Conservation (phyloP, 129 eudicot genomes). For the Arctium lappa region DNA sequence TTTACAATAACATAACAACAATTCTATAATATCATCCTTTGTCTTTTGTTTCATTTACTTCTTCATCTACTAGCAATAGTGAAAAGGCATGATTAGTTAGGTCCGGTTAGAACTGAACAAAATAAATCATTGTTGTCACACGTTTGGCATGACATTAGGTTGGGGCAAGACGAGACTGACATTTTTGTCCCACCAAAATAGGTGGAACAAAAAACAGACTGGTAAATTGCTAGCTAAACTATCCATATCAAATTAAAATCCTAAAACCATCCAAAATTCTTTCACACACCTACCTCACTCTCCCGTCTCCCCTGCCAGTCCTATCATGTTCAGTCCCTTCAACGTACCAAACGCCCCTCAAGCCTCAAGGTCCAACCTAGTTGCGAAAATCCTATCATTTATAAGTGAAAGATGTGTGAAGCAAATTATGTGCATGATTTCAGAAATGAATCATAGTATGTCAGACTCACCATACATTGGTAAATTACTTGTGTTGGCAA, state of each 20-base stretch:
- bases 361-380: not conserved
- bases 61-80: not conserved
- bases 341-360: not conserved
- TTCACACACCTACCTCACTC: not conserved
- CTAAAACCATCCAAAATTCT: not conserved
- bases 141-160: not conserved
- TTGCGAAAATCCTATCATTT: not conserved
- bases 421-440: not conserved
- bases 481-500: not conserved
- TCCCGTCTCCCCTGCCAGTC: not conserved
- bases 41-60: not conserved
- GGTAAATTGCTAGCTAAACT: not conserved
- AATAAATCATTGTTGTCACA: not conserved
- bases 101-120: not conserved
- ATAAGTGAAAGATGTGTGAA: not conserved
- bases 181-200: not conserved
- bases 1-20: constrained; percentile 23
- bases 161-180: not conserved
- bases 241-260: not conserved
- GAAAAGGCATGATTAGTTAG: not conserved
- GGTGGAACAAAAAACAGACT: not conserved
- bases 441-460: not conserved
- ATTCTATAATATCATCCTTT: constrained; percentile 1
- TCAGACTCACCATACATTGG: not conserved
- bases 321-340: not conserved